Percentiles rank a stretch among this genome's conserved stretches.
Evolutionary conservation across 805 yeast species (phyloP).

Genomic region (Schwanniomyces vanrijiae): DNA sequence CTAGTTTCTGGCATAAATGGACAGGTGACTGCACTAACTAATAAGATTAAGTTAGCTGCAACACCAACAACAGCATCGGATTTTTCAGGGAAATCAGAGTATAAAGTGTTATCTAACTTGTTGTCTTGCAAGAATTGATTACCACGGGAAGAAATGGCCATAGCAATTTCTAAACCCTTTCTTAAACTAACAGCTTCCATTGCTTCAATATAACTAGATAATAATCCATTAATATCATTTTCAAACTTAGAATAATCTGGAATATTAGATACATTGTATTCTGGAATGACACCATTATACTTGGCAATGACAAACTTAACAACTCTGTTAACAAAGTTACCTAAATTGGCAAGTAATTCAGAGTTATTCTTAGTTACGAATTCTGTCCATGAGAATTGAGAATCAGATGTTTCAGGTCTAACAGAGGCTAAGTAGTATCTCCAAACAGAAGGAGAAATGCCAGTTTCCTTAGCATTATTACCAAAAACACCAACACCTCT

Average conservation of each 20-base stretch:
- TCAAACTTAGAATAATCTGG: constrained; percentile 47
- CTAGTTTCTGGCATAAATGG: constrained; percentile 93
- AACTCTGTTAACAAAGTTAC: constrained; percentile 93
- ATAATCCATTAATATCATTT: constrained; percentile 60
- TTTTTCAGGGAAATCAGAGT: constrained; percentile 69
- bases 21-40: constrained; percentile 75
- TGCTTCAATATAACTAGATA: constrained; percentile 61
- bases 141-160: constrained; percentile 90
- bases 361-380: constrained; percentile 91
- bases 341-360: constrained; percentile 92
- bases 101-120: constrained; percentile 86
- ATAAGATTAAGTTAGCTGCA: constrained; percentile 83
- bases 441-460: constrained; percentile 92
- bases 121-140: constrained; percentile 94
- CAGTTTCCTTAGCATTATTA: constrained; percentile 93
- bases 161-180: constrained; percentile 87
- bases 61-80: constrained; percentile 92
- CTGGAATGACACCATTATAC: constrained; percentile 87
- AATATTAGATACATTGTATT: constrained; percentile 48
- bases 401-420: constrained; percentile 94
- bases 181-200: constrained; percentile 82
- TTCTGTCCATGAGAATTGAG: constrained; percentile 97
- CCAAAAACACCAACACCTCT: constrained; percentile 98
- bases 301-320: constrained; percentile 87
- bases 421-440: constrained; percentile 90